Percentiles rank a stretch among this genome's conserved stretches.
These are phyloP conservation scores for Aspergillus cavernicola DNA, from an alignment of 495 filamentous ascomycete species.

Conservation along the genomic window DNA sequence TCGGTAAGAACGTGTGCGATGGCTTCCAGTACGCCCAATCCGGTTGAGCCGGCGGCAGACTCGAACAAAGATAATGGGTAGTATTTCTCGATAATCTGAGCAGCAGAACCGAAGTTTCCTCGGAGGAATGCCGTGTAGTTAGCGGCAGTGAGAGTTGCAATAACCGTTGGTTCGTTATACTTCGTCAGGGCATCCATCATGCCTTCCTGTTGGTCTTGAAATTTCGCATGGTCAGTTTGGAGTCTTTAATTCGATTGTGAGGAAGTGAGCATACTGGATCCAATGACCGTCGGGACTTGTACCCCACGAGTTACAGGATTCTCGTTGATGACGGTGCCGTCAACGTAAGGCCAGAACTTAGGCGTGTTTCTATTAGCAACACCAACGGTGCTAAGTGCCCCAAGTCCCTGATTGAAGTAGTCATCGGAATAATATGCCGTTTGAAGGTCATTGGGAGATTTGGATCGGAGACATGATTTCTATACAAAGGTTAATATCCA, in stretches of 20 bases:
- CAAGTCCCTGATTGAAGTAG: constrained; percentile 11
- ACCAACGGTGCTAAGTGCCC: neutral
- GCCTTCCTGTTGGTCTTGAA: constrained; percentile 23
- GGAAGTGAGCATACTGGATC: constrained; percentile 21
- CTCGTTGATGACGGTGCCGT: constrained; percentile 31
- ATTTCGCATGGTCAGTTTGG: constrained; percentile 5
- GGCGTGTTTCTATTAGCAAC: constrained; percentile 12
- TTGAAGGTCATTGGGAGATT: constrained; percentile 12
- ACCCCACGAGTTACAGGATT: constrained; percentile 29
- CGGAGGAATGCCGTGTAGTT: constrained; percentile 23
- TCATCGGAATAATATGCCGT: constrained; percentile 13
- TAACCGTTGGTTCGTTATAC: neutral
- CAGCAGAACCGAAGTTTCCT: constrained; percentile 29
- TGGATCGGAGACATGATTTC: constrained; percentile 21
- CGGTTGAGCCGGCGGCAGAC: neutral
- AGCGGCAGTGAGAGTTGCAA: constrained; percentile 9
- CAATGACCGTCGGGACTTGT: constrained; percentile 35
- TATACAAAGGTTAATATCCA: constrained; percentile 11
- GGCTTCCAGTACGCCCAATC: constrained; percentile 13
- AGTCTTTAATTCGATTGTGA: neutral
- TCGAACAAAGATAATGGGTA: constrained; percentile 27
- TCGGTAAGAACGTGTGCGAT: constrained; percentile 29
- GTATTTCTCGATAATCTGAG: constrained; percentile 26
- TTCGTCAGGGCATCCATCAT: constrained; percentile 11
- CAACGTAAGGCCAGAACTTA: constrained; percentile 27